phyloP scores from a whole-genome alignment of 2,329 filamentous ascomycete species.

The Lasiodiplodia sp. region DNA sequence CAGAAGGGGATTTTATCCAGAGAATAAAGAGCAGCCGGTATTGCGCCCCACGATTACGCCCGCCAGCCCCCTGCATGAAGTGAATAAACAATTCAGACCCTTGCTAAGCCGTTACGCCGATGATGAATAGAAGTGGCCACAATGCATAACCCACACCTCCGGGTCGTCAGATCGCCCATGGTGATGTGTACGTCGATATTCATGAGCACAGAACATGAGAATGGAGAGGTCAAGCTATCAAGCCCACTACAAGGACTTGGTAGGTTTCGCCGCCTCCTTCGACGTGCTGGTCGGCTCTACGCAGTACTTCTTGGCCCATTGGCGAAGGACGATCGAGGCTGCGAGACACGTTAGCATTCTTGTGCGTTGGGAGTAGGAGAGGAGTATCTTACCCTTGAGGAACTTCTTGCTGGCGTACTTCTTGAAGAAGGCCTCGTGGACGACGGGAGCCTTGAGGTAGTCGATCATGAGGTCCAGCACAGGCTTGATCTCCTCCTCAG shows the following conservation, averaged over 20 bases:
- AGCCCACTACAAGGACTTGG: not conserved
- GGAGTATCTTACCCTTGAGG: constrained; percentile 78
- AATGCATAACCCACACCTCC: constrained; percentile 22
- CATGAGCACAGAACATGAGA: constrained; percentile 25
- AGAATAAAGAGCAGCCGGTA: constrained; percentile 25
- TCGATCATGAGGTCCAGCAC: constrained; percentile 95
- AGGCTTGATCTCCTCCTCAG: constrained; percentile 89
- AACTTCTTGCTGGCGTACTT: constrained; percentile 99
- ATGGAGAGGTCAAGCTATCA: not conserved
- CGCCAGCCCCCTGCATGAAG: constrained; percentile 17
- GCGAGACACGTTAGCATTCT: constrained; percentile 35
- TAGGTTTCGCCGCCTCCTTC: constrained; percentile 31
- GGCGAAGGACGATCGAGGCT: constrained; percentile 91
- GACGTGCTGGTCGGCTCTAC: constrained; percentile 34
- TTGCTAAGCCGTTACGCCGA: constrained; percentile 21
- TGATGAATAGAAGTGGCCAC: constrained; percentile 29
- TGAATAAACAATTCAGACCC: constrained; percentile 26
- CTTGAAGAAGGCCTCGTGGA: constrained; percentile 98
- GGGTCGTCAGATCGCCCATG: not conserved
- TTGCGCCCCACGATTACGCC: constrained; percentile 26
- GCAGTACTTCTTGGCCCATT: constrained; percentile 85
- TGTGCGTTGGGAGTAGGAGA: not conserved
- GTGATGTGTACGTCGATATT: constrained; percentile 17
- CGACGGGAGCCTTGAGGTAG: constrained; percentile 88
- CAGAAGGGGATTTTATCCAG: constrained; percentile 27